Base-by-base conservation (phyloP, 2,329 filamentous ascomycete genomes). In the Passalora sequoiae region DNA sequence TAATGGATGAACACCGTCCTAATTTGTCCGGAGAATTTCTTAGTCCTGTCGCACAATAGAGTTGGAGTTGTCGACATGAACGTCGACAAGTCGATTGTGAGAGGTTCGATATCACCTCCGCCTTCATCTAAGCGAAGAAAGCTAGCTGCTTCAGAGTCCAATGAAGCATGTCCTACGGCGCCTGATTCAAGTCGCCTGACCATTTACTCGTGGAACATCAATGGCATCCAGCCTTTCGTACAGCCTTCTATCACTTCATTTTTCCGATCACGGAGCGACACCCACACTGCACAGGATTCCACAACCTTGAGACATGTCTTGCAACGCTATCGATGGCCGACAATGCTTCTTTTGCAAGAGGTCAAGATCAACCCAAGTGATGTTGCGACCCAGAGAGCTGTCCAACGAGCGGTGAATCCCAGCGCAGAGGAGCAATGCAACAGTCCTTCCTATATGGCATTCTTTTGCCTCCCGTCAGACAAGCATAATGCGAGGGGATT, bases 121-220 rank as follows among this genome's bases (percentile, higher is more conserved):
- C 59, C 60, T 12, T 36, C 33, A 15, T 36, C 51, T 10, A 64
- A 62, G 40, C 59, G 60, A 22, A 48, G 47, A 19, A 51, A 44
- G 42, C 27, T 49, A n/a, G 32, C 33, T 24, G 24, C 19, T 31
- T 22, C 30, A 17, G 24, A 42, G 10, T 6, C 17, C 7, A 5
- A 25, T 25, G 9, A 21, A 30, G 27, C n/a, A n/a, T n/a, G n/a
- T n/a, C n/a, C n/a, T n/a, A n/a, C n/a, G n/a, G n/a, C n/a, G n/a
- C n/a, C n/a, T n/a, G n/a, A n/a, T n/a, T n/a, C n/a, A n/a, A 16
- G 29, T n/a, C 12, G 29, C 29, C 29, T 32, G 12, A 16, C 29
- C 15, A 62, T 74, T 20, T 70, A 67, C 54, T 68, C 68, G 7
- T 74, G 70, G 71, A 73, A 74, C 51, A 58, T 74, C 51, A 72